These are phyloP conservation scores for Danielozyma ontarioensis DNA, from an alignment of 805 yeast genomes.

Conservation along the genomic window DNA sequence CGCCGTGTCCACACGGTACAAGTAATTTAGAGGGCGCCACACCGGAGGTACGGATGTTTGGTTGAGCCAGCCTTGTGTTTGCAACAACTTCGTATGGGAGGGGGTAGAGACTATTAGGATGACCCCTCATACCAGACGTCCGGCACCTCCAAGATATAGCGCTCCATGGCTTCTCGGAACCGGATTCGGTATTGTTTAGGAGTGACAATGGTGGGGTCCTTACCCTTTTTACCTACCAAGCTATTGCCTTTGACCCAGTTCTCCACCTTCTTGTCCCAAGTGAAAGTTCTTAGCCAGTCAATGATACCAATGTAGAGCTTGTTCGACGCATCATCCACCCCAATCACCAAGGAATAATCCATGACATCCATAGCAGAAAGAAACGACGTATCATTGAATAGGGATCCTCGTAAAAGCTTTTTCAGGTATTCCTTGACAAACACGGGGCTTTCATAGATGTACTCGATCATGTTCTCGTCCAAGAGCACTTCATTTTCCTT, in stretches of 20 bases:
- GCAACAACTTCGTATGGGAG: conserved; percentile 35
- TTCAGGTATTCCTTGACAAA: conserved; percentile 92
- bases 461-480: conserved; percentile 98
- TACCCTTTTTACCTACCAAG: conserved; percentile 79
- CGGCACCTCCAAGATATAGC: conserved; percentile 92
- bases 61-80: too few species aligned
- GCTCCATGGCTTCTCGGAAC: conserved; percentile 96
- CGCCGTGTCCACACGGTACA: too few species aligned
- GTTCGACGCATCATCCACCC: conserved; percentile 64
- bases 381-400: conserved; percentile 93
- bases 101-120: conserved; percentile 17
- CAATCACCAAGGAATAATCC: conserved; percentile 96
- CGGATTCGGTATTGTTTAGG: conserved; percentile 93
- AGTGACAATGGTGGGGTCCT: conserved; percentile 94
- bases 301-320: conserved; percentile 90
- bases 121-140: conserved; percentile 51
- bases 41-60: too few species aligned
- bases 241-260: conserved; percentile 98
- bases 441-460: conserved; percentile 91
- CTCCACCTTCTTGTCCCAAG: conserved; percentile 98
- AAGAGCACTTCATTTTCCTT: conserved; percentile 87
- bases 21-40: too few species aligned
- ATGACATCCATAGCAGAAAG: conserved; percentile 95
- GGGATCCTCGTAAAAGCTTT: conserved; percentile 74
- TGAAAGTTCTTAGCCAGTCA: conserved; percentile 89